Evolutionary conservation across 2,329 filamentous ascomycete genomes (phyloP).

Genomic region (Talaromyces atroroseus): DNA sequence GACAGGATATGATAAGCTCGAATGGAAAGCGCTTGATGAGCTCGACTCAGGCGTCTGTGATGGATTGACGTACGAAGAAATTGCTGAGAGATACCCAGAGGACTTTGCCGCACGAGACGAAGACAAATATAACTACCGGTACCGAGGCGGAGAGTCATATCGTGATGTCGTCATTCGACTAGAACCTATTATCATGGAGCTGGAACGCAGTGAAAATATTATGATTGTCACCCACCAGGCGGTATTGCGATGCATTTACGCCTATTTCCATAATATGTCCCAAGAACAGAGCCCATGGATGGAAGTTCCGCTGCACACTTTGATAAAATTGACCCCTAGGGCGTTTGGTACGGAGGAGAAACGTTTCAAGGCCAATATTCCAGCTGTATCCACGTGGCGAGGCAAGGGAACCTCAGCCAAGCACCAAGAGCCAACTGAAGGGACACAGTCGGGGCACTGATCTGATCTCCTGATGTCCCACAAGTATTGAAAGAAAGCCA

Average conservation of each 20-base stretch:
- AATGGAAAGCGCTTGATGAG: conserved; percentile 98
- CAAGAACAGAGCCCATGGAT: conserved; percentile 95
- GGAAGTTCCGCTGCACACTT: conserved; percentile 91
- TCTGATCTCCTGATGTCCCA: neutral
- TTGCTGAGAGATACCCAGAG: conserved; percentile 83
- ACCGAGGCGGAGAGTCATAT: conserved; percentile 91
- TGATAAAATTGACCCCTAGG: conserved; percentile 92
- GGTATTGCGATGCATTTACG: conserved; percentile 93
- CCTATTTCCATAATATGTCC: conserved; percentile 97
- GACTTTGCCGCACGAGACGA: conserved; percentile 94
- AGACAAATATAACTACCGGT: conserved; percentile 99
- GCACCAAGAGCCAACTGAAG: conserved; percentile 42
- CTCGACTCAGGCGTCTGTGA: conserved; percentile 96
- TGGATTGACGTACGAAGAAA: conserved; percentile 91
- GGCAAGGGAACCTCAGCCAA: conserved; percentile 90
- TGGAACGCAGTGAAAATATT: conserved; percentile 93
- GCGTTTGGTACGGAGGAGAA: conserved; percentile 92
- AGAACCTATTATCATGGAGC: conserved; percentile 98
- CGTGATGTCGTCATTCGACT: conserved; percentile 95
- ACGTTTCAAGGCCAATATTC: conserved; percentile 82
- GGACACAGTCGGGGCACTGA: conserved; percentile 8
- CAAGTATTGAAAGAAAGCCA: neutral
- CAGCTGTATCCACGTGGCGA: conserved; percentile 92
- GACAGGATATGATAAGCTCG: conserved; percentile 75
- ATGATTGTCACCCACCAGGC: conserved; percentile 98